Evolutionary conservation across 768 basidiomycete genomes (phyloP).

Genomic region (Artomyces pyxidatus): DNA sequence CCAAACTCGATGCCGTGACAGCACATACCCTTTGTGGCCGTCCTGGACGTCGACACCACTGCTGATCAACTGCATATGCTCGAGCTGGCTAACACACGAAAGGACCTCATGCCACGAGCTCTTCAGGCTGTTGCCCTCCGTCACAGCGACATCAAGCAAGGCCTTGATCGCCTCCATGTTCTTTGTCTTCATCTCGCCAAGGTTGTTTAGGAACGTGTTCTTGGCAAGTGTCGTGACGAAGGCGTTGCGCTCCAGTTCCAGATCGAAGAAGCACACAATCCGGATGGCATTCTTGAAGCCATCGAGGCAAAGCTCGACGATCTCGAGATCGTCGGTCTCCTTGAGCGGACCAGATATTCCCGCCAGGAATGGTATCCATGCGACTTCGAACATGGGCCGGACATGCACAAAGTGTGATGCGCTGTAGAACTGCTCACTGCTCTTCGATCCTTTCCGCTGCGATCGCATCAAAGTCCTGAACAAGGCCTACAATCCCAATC

Average conservation of each 20-base stretch:
- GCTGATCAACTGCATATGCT: slow-evolving; percentile 97
- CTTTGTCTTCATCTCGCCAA: slow-evolving; percentile 98
- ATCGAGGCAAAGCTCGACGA: slow-evolving; percentile 87
- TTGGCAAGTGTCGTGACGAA: slow-evolving; percentile 95
- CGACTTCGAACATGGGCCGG: slow-evolving; percentile 97
- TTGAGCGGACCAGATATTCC: slow-evolving; percentile 92
- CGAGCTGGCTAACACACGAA: slow-evolving; percentile 95
- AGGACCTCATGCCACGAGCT: slow-evolving; percentile 95
- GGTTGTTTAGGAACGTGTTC: slow-evolving; percentile 95
- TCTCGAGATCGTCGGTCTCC: slow-evolving; percentile 88
- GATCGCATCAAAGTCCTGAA: slow-evolving; percentile 89
- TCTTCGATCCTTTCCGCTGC: slow-evolving; percentile 76
- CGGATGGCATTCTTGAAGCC: slow-evolving; percentile 97
- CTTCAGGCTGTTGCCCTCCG: slow-evolving; percentile 95
- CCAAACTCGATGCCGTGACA: not conserved
- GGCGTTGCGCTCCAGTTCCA: slow-evolving; percentile 96
- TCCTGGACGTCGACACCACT: slow-evolving; percentile 84
- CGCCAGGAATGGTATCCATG: slow-evolving; percentile 97
- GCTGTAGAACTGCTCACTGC: slow-evolving; percentile 86
- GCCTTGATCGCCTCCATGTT: slow-evolving; percentile 99
- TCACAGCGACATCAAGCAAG: slow-evolving; percentile 87
- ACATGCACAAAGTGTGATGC: slow-evolving; percentile 97
- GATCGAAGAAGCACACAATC: slow-evolving; percentile 94
- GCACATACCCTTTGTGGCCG: slow-evolving; percentile 69
- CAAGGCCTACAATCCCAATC: slow-evolving; percentile 49